Evolutionary conservation across 140 eudicot genomes (phyloP).

Genomic region (Eryngium alpinum): DNA sequence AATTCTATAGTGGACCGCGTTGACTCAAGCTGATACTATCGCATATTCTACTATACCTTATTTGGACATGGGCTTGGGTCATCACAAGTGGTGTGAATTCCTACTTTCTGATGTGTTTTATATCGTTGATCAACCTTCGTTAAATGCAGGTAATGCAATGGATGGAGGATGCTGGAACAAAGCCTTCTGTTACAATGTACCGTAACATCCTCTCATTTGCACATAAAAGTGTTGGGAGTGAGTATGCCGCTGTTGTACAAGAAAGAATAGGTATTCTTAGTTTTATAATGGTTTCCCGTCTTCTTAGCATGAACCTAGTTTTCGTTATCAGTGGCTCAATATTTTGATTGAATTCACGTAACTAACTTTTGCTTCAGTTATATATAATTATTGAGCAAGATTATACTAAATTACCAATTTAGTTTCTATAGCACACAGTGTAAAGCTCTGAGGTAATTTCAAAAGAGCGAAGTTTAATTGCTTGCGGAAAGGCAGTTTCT

Average conservation of each 20-base stretch:
- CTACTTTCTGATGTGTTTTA: too few relatives aligned
- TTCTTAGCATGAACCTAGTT: too few relatives aligned
- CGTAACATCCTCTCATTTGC: slow-evolving; percentile 48
- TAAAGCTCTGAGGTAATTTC: too few relatives aligned
- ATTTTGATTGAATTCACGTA: too few relatives aligned
- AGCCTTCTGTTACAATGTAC: slow-evolving; percentile 54
- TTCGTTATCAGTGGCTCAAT: too few relatives aligned
- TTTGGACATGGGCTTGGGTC: not conserved
- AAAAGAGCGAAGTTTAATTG: too few relatives aligned
- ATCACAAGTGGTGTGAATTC: not conserved
- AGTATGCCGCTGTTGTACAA: slow-evolving; percentile 50
- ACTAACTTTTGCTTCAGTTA: too few relatives aligned
- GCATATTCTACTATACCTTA: not conserved
- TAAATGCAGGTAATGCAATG: slow-evolving; percentile 75
- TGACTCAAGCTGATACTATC: not conserved
- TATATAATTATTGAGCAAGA: too few relatives aligned
- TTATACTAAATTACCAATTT: too few relatives aligned
- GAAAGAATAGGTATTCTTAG: slow-evolving; percentile 55
- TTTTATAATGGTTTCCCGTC: too few relatives aligned
- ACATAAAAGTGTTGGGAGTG: slow-evolving; percentile 44
- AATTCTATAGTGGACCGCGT: not conserved
- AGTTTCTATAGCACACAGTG: too few relatives aligned
- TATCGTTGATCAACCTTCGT: not conserved
- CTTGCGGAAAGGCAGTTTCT: too few relatives aligned
- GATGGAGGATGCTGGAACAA: slow-evolving; percentile 81